Conservation (phyloP, 2,329 filamentous ascomycete genomes). For the Cladosporium sp. region DNA sequence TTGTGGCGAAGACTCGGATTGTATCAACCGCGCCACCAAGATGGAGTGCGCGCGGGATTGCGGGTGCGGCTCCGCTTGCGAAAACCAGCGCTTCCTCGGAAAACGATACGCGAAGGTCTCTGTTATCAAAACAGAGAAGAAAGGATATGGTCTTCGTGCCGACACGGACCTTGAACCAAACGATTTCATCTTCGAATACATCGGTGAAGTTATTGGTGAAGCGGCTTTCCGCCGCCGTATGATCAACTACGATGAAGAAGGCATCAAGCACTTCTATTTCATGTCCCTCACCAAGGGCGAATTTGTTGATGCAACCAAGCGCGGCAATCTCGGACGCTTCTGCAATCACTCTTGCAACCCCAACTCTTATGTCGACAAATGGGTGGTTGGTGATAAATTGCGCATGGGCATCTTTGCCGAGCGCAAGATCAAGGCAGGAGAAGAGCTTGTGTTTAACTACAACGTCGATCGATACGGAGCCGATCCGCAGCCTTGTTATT, state of each 20-base stretch:
- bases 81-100: conserved; percentile 92
- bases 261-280: conserved; percentile 99
- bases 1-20: conserved; percentile 94
- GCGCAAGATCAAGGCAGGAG: conserved; percentile 79
- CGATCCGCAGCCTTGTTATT: conserved; percentile 95
- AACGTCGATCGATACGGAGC: conserved; percentile 98
- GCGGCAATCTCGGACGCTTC: conserved; percentile 91
- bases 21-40: conserved; percentile 96
- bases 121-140: conserved; percentile 97
- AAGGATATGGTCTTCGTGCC: conserved; percentile 87
- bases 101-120: conserved; percentile 88
- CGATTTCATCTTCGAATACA: conserved; percentile 97
- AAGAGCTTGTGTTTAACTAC: conserved; percentile 98
- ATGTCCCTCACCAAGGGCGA: conserved; percentile 97
- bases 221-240: conserved; percentile 84
- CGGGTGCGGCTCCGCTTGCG: conserved; percentile 82
- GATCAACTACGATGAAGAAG: conserved; percentile 90
- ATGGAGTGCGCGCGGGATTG: conserved; percentile 92
- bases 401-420: conserved; percentile 98
- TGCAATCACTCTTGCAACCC: conserved; percentile 99
- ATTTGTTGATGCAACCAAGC: conserved; percentile 96
- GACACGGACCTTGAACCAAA: conserved; percentile 74
- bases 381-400: conserved; percentile 95
- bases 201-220: conserved; percentile 97
- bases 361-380: conserved; percentile 99